phyloP scores from a whole-genome alignment of 306 rosid species.

The Ceratonia siliqua region DNA sequence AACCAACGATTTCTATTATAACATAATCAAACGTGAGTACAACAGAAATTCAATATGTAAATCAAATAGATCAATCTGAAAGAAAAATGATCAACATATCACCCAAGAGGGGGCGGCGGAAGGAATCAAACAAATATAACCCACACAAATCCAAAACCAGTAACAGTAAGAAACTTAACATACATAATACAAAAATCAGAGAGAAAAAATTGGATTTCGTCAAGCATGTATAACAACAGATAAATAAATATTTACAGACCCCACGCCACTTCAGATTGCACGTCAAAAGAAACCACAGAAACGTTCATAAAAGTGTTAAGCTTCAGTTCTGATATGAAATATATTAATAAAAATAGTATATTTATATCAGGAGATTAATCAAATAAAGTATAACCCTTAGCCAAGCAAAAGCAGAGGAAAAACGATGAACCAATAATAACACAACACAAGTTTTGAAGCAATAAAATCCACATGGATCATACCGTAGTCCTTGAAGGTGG shows the following conservation, averaged over 20 bases:
- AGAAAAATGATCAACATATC: not conserved
- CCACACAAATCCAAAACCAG: not conserved
- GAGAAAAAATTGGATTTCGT: not conserved
- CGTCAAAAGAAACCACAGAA: constrained; percentile 22
- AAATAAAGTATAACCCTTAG: not conserved
- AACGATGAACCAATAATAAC: not conserved
- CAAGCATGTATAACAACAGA: constrained; percentile 11
- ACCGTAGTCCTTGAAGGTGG: constrained; percentile 46
- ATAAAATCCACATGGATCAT: not conserved
- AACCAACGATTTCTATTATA: not conserved
- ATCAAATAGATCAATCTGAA: constrained; percentile 19
- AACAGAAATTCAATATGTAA: not conserved
- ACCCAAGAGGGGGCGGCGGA: not conserved
- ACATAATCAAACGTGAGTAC: not conserved
- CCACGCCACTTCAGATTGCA: constrained; percentile 29
- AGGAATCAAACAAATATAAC: constrained; percentile 1
- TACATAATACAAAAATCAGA: not conserved
- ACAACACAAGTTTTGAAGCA: not conserved
- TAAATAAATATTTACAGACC: constrained; percentile 19
- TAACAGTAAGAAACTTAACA: not conserved
- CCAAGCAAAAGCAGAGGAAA: not conserved
- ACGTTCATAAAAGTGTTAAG: not conserved
- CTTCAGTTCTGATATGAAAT: not conserved
- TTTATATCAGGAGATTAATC: not conserved
- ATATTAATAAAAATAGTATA: not conserved